Conservation (phyloP, 805 yeast genomes). For the Clavispora santaluciae region DNA sequence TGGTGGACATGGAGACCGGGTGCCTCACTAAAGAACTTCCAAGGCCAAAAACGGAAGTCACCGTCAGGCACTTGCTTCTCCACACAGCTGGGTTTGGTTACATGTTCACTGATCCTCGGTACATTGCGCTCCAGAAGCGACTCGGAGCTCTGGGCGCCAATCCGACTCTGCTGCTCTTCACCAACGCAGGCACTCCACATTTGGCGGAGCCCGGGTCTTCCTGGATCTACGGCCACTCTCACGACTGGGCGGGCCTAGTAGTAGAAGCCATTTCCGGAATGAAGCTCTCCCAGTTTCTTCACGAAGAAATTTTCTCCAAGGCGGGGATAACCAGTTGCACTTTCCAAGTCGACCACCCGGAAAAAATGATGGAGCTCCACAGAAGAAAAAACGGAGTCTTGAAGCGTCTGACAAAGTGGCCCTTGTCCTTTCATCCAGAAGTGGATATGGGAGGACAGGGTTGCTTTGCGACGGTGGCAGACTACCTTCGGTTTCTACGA, state of each 20-base stretch:
- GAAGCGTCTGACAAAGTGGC: conserved; percentile 3
- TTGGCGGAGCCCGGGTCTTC: conserved; percentile 34
- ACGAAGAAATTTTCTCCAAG: conserved; percentile 28
- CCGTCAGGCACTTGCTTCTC: conserved; percentile 13
- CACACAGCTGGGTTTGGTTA: conserved; percentile 29
- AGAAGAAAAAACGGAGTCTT: conserved; percentile 1
- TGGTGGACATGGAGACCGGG: conserved; percentile 13
- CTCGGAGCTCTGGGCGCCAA: conserved; percentile 14
- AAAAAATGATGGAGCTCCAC: conserved; percentile 6
- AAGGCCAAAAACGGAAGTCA: conserved; percentile 10
- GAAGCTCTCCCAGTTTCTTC: conserved; percentile 27
- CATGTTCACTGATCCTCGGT: conserved; percentile 28
- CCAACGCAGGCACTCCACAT: conserved; percentile 19
- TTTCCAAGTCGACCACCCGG: conserved; percentile 7
- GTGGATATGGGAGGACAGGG: conserved; percentile 45
- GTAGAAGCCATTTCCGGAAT: conserved; percentile 30
- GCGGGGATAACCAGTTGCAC: conserved; percentile 27
- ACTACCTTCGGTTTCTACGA: conserved; percentile 35
- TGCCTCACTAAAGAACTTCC: conserved; percentile 5
- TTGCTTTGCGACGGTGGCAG: conserved; percentile 32
- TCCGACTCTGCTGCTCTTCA: conserved; percentile 23
- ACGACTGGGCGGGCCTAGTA: conserved; percentile 37
- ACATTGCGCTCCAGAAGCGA: conserved; percentile 16
- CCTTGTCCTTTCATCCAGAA: conserved; percentile 12
- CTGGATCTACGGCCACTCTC: conserved; percentile 34